Base-by-base conservation (phyloP, 805 yeast species). In the Saturnispora mendoncae region DNA sequence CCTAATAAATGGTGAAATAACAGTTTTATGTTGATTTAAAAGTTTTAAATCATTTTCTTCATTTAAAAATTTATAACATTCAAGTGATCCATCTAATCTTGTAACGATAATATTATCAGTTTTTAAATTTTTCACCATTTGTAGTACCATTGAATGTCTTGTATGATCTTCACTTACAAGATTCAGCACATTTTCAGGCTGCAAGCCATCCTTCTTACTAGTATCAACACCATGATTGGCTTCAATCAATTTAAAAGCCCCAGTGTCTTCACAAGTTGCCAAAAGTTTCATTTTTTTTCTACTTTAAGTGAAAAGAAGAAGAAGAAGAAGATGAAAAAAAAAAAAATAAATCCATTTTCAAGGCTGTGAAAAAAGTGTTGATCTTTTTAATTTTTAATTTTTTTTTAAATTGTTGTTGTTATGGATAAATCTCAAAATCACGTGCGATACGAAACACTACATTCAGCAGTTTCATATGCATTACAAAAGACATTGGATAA, bases 171-270 rank as follows among this genome's bases (percentile, higher is more conserved):
- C 61, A 26, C 40, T 48, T 35, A 60, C 57, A 19, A 47, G 39
- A 19, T 63, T 63, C 7, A 51, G 51, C 10, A 80, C 66, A 17
- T 73, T 61, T 38, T 66, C 68, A 0, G 94, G 94, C 54, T 80
- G 84, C 10, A 65, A 60, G 0, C 81, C 80, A 26, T 72, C 72
- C 53, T 80, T 77, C 32, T 68, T 66, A 5, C 95, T 82, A 3
- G 95, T 86, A 53, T 88, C 94, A 0, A 90, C 80, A 0, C 88
- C 90, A 39, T 69, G 64, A 15, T 64, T 56, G 51, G 86, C 85
- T 4, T 68, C 53, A 7, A 84, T 64, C 54, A 79, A 86, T 39
- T 80, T 81, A 41, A 80, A 49, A 5, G 74, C 67, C 1, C 88
- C 87, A 2, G 74, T 70, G 51, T 82, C 88, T 46, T 75, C 82